Base-by-base conservation (phyloP, 345 rosid genomes). In the Ricinus communis region DNA sequence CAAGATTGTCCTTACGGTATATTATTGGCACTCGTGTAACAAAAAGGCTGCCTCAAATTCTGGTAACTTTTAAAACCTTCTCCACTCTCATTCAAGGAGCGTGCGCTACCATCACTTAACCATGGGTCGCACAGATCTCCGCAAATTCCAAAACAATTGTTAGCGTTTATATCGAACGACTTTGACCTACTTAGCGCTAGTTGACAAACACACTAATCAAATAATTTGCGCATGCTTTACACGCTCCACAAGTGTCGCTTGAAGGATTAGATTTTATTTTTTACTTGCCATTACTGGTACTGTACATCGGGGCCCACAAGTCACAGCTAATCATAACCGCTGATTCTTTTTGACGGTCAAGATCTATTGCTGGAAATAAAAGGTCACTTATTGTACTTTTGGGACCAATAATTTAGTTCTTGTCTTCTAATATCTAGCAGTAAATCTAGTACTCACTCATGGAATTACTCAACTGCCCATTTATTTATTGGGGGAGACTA, bases 1-100 rank as follows among this genome's bases (percentile, higher is more conserved):
- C 69, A 76, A 73, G 46, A 72, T 46, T 15, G 74, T 72, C 76
- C 63, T 56, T 43, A 5, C 68, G 51, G n/a, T 31, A 49, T 24
- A 18, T 8, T 28, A 28, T 57, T 28, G 36, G 62, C 19, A 19
- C n/a, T 57, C 62, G 62, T 57, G 62, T 28, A 57, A 57, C 21
- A 57, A 30, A 57, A 57, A 57, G 62, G 62, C 62, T 57, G 62
- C 62, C 62, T 55, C 62, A 57, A 57, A 57, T 57, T 57, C 62
- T 30, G 62, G 13, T 57, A 30, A 1, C 62, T 28, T 57, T 30
- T 1, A 28, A 13, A 2, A 12, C 3, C 10, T 27, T 27, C 28
- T 14, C n/a, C 40, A 57, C 62, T 57, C 62, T 30, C 62, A 18
- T 12, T 5, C 1, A 28, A 0, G 40, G 40, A 3, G 62, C 62